Evolutionary conservation across 2,329 filamentous ascomycete species (phyloP), one percentile per base, ranked within the genome.

Genomic region (Tolypocladium nubicola): DNA sequence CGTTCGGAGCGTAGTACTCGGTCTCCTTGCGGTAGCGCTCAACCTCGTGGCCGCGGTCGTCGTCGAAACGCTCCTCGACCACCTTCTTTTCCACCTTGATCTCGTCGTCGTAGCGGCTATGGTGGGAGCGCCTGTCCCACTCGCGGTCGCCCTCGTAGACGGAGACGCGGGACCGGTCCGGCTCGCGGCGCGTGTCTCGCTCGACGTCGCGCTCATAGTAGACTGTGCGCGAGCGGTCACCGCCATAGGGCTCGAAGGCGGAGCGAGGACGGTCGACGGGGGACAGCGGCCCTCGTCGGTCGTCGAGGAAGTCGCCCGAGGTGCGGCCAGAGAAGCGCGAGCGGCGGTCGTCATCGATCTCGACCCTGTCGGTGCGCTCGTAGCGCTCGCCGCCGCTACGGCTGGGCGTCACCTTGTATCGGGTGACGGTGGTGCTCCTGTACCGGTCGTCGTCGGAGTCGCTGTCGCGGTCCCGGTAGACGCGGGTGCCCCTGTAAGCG

Each of bases 21-120:
- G 81, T 82, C 66, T 86, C 83, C 67, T 79, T 80, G 64, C 79
- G 79, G 65, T 83, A 84, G 65, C 76, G 77, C 66, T 86, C 83
- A 47, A 84, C 65, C 21, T 85, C 79, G 57, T 73, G 75, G 50
- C 75, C 74, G 26, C 67, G 67, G 21, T 68, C 63, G 30, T 79
- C 77, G 50, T 79, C 77, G 35, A 75, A 70, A 53, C 75, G 75
- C 61, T 82, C 79, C 56, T 82, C 73, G 19, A 73, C 47, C 19
- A 52, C 73, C 55, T 78, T 78, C 63, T 79, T 79, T 62, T 84
- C 80, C 60, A 84, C 69, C 56, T 78, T 76, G 40, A 84, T 63
- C 30, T 84, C 81, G 55, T 77, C 76, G 33, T 79, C 76, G 40
- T 76, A 74, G 21, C 76, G 50, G 65, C 68, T 73, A 37, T 73